Base-by-base conservation (phyloP, 2,329 filamentous ascomycete genomes). In the Fonsecaea pedrosoi region DNA sequence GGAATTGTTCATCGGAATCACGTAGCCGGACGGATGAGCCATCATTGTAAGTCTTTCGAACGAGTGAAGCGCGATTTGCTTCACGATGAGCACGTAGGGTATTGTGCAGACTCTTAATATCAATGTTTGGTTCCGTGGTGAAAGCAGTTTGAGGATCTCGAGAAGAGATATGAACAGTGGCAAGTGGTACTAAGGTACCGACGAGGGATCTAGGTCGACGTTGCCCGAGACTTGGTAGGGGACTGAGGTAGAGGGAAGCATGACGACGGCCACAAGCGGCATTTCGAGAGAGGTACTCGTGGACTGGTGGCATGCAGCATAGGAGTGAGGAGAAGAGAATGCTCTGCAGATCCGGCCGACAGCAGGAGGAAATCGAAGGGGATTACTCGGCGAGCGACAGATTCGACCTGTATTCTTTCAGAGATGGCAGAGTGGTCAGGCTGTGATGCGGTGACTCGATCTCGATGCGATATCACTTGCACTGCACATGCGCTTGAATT, bases 1-100 rank as follows among this genome's bases (percentile, higher is more conserved):
- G 54, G 15, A 55, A 13, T 42, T 18, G 42, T 34, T 35, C 35
- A n/a, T 56, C 60, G 21, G 40, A 7, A 48, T 54, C 54, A 13
- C 38, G 9, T 34, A 69, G 15, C 15, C 50, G 45, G n/a, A 42
- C 57, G 13, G 32, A 38, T 7, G 37, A 37, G 13, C 65, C 45
- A 7, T 55, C 40, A 12, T 50, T 30, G 32, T 48, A 57, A 21
- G 72, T 55, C 50, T 72, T 74, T 42, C 73, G 72, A 34, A 75
- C 70, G n/a, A 74, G 59, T 10, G 66, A 65, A 13, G 71, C 69
- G 38, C 72, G 74, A 56, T 79, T 79, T 30, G 73, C 68, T 35
- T 68, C 69, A 56, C 77, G 75, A 68, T 79, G 77, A 45, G 75
- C 74, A 60, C 76, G 73, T 15, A 80, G 72, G 7, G 78, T 79